Base-by-base conservation (phyloP, 371 early-diverging fungal genomes). In the Lichtheimia hyalospora region DNA sequence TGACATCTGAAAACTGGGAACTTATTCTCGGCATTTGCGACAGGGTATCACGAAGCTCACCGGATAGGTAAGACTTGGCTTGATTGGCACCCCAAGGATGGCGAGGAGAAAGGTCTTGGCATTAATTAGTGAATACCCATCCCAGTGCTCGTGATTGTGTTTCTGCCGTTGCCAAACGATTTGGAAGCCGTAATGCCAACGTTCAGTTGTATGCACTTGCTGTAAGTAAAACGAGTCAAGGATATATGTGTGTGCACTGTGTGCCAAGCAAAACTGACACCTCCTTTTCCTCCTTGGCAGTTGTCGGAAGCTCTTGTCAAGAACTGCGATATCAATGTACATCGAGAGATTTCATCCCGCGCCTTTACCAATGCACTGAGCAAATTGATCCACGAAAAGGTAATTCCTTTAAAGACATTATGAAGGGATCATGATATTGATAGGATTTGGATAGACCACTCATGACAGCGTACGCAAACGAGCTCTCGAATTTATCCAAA, bases 1-100 rank as follows among this genome's bases (percentile, higher is more conserved):
- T 95, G 66, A 93, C 96, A 1, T 79, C 86, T 39, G 98, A 97
- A 75, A 92, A 97, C 77, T 97, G 98, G 98, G 89, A 88, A 51
- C 78, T 89, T 25, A 92, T 94, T 60, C 85, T 93, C 50, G 84
- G 86, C 55, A 91, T 97, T 24, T 94, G 96, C 69, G 97, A 97
- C 66, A 83, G 86, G 55, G 89, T 94, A 3, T 84, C 86, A 62
- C 73, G 68, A 54, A 71, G 73, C 16, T 60, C 76, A 52, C 70
- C 81, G 16, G 81, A 81, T 20, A 69, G 71, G 81, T 81, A 76
- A 57, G 53, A 18, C n/a, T 44, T 57, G 16, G 10, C 52, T 21
- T 1, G 27, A 25, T 3, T 20, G 52, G 49, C 0, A 39, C 27
- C n/a, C n/a, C 59, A 34, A 48, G 20, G 14, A 18, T 40, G 50